phyloP scores from a whole-genome alignment of 495 filamentous ascomycete species.

The Hypomontagnella monticulosa region DNA sequence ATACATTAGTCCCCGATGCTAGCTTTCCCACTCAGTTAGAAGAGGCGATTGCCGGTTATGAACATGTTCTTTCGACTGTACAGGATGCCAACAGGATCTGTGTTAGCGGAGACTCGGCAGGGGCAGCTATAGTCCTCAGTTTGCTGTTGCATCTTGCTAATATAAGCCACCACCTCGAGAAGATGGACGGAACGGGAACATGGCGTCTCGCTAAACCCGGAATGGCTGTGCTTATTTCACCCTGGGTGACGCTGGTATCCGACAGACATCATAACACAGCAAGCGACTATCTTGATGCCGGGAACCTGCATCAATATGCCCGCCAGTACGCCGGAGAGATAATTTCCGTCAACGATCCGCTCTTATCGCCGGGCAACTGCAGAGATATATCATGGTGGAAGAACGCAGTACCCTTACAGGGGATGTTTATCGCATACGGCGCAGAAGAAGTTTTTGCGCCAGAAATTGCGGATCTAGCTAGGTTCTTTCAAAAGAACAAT shows the following conservation, averaged over 20 bases:
- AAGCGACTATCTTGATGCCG: constrained; percentile 68
- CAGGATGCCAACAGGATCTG: constrained; percentile 65
- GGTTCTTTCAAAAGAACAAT: constrained; percentile 56
- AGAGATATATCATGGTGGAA: constrained; percentile 70
- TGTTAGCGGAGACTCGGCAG: constrained; percentile 78
- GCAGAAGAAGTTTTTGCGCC: constrained; percentile 76
- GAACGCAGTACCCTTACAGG: constrained; percentile 64
- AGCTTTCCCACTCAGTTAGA: constrained; percentile 74
- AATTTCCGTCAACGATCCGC: constrained; percentile 57
- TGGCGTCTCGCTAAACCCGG: constrained; percentile 52
- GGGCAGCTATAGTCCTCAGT: constrained; percentile 72
- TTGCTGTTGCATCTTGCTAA: constrained; percentile 67
- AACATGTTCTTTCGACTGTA: constrained; percentile 66
- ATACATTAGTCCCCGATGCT: constrained; percentile 78
- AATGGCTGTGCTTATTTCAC: constrained; percentile 66
- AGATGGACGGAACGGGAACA: constrained; percentile 40
- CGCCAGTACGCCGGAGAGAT: constrained; percentile 67
- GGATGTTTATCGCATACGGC: constrained; percentile 72
- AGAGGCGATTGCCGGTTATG: constrained; percentile 71
- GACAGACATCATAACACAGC: constrained; percentile 63
- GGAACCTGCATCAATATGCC: constrained; percentile 68
- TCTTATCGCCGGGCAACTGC: constrained; percentile 74
- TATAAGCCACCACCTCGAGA: constrained; percentile 39
- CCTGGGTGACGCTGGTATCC: constrained; percentile 68
- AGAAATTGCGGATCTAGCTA: constrained; percentile 65